Base-by-base conservation (phyloP, 805 yeast genomes). In the Hanseniaspora opuntiae region DNA sequence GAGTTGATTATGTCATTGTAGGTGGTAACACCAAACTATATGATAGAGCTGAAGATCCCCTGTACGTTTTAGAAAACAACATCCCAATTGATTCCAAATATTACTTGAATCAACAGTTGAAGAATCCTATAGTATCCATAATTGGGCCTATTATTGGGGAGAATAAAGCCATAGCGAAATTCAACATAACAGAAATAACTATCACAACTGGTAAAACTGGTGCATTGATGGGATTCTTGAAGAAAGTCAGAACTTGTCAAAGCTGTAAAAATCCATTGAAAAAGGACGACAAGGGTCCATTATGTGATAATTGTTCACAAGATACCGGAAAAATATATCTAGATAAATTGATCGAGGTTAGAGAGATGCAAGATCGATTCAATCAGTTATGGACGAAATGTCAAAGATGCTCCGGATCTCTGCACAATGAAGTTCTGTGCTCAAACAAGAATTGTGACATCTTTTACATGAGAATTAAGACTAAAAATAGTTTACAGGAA, bases 331-430 rank as follows among this genome's bases (percentile, higher is more conserved):
- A 79, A 59, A 66, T 89, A 25, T 93, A 87, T 62, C 80, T 87
- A n/a, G 78, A 81, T 55, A 88, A 93, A 11, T 68, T 93, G 46
- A 82, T 85, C 3, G 82, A 79, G 56, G 81, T 89, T 74, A 84
- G 87, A 63, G 80, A 78, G 42, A 68, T 90, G 56, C 96, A 93
- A 64, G 76, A 79, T 56, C 82, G 83, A 60, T 93, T 87, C 61
- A 81, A 95, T 3, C 73, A 94, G 58, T 70, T 93, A 57, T 93
- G 99, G 99, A 90, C 97, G 0, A 95, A 93, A 64, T 94, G 99
- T 65, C 99, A 93, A 69, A 73, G 97, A 56, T 93, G 98, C 67
- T 97, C 94, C 61, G 97, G 97, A 0, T 85, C 93, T 25, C 70
- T 94, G 53, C 97, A 93, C 62, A 96, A 88, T 67, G 97, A 93